Base-by-base conservation (phyloP, 331 rosid genomes). In the Malus hybrid region DNA sequence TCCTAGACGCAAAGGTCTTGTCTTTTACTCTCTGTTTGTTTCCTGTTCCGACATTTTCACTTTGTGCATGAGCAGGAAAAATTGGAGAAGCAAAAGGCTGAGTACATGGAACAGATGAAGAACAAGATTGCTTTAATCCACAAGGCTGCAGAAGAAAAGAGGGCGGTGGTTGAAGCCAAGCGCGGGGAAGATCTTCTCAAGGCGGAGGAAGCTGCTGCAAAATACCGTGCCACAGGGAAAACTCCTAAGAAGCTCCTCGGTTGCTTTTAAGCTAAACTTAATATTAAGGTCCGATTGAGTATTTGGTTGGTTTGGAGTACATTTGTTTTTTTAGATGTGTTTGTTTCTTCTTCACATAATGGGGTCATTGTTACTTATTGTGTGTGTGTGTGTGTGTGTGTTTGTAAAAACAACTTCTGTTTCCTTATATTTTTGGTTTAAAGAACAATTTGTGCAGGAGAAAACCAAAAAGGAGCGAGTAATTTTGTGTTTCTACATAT, bases 171-270 rank as follows among this genome's bases (percentile, higher is more conserved):
- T 84, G 99, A 89, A 76, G 99, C 99, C 29, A 83, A 82, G 62
- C 82, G 79, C 18, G 93, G 88, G 11, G 93, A 88, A 83, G 98
- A 87, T n/a, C 19, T 84, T 74, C 90, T 90, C 69, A 92, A 90
- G 87, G 93, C 91, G 31, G 99, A 92, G 83, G 98, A 95, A 80
- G 42, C 60, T 10, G 90, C 94, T 56, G 96, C 96, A 31, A 95
- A 95, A 70, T 81, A 85, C 82, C 89, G 88, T 54, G 93, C 99
- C 72, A 88, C 97, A 28, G 97, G 97, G 83, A 87, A 87, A 7
- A 77, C 84, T 64, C 97, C 99, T 27, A 92, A 82, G 84, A 92
- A 90, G 78, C 78, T 87, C 61, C 48, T 92, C 50, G 81, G 89
- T 59, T 85, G 78, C 52, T 87, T 95, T 73, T 81, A 79, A n/a